These are phyloP conservation scores for Phialocephala sp. DNA, from an alignment of 2,329 filamentous ascomycete species.

Conservation along the genomic window DNA sequence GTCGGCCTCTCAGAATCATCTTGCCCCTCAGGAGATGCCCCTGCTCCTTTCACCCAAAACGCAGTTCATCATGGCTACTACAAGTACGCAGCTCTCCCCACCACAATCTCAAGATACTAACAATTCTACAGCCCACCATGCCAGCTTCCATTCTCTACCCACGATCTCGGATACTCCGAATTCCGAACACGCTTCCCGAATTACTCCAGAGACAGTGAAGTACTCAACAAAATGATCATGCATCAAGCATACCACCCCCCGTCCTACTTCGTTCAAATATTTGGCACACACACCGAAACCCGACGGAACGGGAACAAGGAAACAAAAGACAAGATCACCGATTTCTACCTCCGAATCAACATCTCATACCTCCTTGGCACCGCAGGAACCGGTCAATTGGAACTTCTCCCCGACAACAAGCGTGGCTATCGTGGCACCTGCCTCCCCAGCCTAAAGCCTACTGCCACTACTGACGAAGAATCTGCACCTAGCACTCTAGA, in stretches of 20 bases:
- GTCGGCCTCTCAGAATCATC: not conserved
- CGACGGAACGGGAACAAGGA: conserved; percentile 46
- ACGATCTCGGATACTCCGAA: conserved; percentile 33
- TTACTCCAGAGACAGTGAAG: conserved; percentile 34
- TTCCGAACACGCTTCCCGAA: conserved; percentile 38
- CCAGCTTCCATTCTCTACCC: conserved; percentile 35
- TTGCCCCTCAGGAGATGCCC: not conserved
- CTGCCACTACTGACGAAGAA: conserved; percentile 38
- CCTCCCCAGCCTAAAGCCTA: conserved; percentile 56
- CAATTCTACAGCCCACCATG: conserved; percentile 25
- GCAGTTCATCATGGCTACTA: not conserved
- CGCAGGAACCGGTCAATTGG: conserved; percentile 49
- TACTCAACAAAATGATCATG: conserved; percentile 37
- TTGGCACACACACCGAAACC: conserved; percentile 43
- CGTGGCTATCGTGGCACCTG: conserved; percentile 70
- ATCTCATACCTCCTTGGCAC: conserved; percentile 63
- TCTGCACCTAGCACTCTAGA: conserved; percentile 32
- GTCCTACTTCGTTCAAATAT: conserved; percentile 38
- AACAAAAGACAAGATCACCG: conserved; percentile 56
- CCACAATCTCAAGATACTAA: not conserved
- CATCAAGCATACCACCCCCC: conserved; percentile 39
- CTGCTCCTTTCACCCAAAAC: not conserved
- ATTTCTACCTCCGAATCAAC: conserved; percentile 65
- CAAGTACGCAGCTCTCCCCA: not conserved
- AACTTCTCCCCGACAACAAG: conserved; percentile 61